Evolutionary conservation across 1,284 basidiomycete species (phyloP).

Genomic region (Vanrija pseudolonga): DNA sequence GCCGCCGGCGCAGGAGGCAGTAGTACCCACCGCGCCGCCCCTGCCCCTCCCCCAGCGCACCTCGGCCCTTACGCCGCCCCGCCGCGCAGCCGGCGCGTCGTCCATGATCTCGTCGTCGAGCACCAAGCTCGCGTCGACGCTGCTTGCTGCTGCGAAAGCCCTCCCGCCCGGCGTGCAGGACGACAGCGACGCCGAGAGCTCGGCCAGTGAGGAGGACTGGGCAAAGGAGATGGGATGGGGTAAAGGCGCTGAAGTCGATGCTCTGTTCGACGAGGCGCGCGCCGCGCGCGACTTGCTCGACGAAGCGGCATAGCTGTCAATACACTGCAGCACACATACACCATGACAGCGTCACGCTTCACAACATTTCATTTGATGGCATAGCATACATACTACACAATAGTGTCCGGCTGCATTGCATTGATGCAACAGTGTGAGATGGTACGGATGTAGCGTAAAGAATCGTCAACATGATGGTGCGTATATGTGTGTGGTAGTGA

Average conservation of each 20-base stretch:
- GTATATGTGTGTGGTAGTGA: too few species aligned
- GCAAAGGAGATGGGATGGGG: constrained; percentile 28
- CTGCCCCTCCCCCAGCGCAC: neutral
- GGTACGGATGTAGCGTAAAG: too few species aligned
- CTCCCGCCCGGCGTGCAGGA: constrained; percentile 2
- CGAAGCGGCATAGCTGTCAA: too few species aligned
- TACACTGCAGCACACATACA: too few species aligned
- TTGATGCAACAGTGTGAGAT: too few species aligned
- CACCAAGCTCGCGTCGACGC: constrained; percentile 11
- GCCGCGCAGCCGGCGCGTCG: neutral
- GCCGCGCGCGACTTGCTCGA: constrained; percentile 12
- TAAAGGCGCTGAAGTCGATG: constrained; percentile 18
- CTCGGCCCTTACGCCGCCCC: neutral
- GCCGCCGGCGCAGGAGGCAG: neutral
- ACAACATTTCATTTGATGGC: too few species aligned
- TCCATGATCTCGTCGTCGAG: constrained; percentile 13
- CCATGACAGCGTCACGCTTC: too few species aligned
- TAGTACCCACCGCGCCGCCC: neutral
- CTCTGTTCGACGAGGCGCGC: constrained; percentile 21
- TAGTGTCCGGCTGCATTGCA: too few species aligned
- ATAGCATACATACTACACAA: too few species aligned
- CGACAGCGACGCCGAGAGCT: constrained; percentile 13
- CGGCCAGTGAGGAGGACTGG: constrained; percentile 25
- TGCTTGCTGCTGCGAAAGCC: constrained; percentile 15
- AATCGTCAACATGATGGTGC: too few species aligned